Evolutionary conservation across 2,329 filamentous ascomycete species (phyloP), one percentile per base, ranked within the genome.

Genomic region (Arthrinium phaeospermum): DNA sequence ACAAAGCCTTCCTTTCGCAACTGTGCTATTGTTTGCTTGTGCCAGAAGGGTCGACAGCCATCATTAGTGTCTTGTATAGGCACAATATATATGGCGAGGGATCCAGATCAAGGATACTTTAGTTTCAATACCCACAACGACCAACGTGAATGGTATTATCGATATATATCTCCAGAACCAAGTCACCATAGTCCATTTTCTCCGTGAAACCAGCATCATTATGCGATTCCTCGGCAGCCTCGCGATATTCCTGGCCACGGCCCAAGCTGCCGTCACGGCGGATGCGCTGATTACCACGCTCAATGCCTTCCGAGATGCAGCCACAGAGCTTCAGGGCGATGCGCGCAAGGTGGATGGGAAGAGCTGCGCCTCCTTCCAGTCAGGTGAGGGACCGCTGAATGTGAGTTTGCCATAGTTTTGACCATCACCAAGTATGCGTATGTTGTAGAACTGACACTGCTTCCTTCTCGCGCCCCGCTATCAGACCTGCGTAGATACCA

Each of bases 191-290:
- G 7, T 22, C 19, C 34, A 19, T 46, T n/a, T 49, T 3, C 16
- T 24, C 16, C 6, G 34, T 10, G 22, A 24, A 24, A 41, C 19
- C 34, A 64, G 41, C 3, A 1, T 41, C 19, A 64, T 13, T 8
- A 68, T 68, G 67, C 45, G 45, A 8, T 68, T 45, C 14, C 67
- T 68, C 8, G 27, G 24, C 12, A 47, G 41, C 19, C n/a, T 68
- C 41, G 22, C 67, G n/a, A 10, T 68, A 10, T 68, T 68, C 67
- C 44, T 68, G 44, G 67, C 67, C 27, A 46, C 67, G 41, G 45
- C 24, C 12, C 67, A 47, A n/a, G 67, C 67, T 27, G 41, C 45
- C 67, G 45, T 19, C n/a, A 68, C 67, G 41, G 67, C 41, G 14
- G 45, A 47, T 34, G 41, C 19, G n/a, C 41, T 68, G n/a, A 46